Evolutionary conservation across 164 flowering plant species (phyloP).

Genomic region (Vitis rotundifolia): DNA sequence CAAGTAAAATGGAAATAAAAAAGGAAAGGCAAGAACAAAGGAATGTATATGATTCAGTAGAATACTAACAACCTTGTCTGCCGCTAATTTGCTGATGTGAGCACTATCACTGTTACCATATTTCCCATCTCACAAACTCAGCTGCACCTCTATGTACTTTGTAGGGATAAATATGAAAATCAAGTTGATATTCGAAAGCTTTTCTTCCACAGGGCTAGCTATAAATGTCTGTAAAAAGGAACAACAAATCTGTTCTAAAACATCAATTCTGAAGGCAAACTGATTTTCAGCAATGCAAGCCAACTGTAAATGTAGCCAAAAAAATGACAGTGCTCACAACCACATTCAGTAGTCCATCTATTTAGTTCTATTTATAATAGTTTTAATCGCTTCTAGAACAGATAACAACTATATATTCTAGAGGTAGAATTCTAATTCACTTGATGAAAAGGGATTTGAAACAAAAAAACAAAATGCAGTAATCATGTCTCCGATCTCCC

Average conservation of each 20-base stretch:
- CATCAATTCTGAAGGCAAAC: neutral
- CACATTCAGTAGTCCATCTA: too few relatives aligned
- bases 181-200: neutral
- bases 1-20: neutral
- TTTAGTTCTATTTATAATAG: too few relatives aligned
- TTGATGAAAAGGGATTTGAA: too few relatives aligned
- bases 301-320: neutral
- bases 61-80: neutral
- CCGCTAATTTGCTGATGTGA: neutral
- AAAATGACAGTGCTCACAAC: too few relatives aligned
- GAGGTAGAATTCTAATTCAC: too few relatives aligned
- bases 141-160: conserved; percentile 17
- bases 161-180: neutral
- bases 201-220: conserved; percentile 20
- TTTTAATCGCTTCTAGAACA: too few relatives aligned
- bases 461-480: too few relatives aligned
- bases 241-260: neutral
- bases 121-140: neutral
- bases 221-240: conserved; percentile 23
- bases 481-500: too few relatives aligned
- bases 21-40: neutral
- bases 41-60: conserved; percentile 2
- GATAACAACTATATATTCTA: too few relatives aligned
- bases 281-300: neutral
- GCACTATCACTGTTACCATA: neutral